Percentiles rank a stretch among this genome's conserved stretches.
Conservation (phyloP, 2,329 filamentous ascomycete species). For the Xylaria sp. region DNA sequence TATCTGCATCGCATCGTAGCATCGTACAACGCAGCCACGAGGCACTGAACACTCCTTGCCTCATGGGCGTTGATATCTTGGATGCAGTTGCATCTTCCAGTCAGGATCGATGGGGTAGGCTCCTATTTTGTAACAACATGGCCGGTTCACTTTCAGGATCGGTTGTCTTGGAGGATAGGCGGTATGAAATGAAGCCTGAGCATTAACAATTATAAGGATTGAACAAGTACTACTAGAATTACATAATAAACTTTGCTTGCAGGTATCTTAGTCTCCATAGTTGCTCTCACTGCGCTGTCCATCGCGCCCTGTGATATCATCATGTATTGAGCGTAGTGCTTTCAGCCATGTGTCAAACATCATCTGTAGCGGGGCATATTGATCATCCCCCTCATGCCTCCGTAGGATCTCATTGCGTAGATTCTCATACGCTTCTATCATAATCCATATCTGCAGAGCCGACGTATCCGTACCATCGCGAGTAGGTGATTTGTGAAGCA, state of each 20-base stretch:
- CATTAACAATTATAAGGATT: conserved; percentile 10
- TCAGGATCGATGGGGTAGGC: background rate
- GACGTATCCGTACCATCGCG: conserved; percentile 45
- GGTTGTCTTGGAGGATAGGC: background rate
- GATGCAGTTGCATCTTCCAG: background rate
- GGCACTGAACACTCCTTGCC: background rate
- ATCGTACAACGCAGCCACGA: conserved; percentile 1
- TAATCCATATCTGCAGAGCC: conserved; percentile 59
- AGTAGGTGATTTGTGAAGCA: conserved; percentile 38
- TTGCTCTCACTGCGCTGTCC: conserved; percentile 43
- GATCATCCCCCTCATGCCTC: conserved; percentile 38
- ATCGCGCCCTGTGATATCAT: conserved; percentile 42
- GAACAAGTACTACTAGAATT: background rate
- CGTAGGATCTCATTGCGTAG: conserved; percentile 53
- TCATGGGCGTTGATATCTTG: background rate
- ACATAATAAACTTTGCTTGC: background rate
- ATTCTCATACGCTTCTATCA: conserved; percentile 65
- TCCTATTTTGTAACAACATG: background rate
- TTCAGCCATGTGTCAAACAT: conserved; percentile 60
- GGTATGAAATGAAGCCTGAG: background rate
- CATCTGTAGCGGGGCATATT: conserved; percentile 43
- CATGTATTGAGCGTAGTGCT: conserved; percentile 55
- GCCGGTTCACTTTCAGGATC: background rate
- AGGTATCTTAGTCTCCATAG: conserved; percentile 37
- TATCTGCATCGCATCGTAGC: conserved; percentile 1